A percentile compares a stretch with the other conserved stretches of the same genome.
Conservation (phyloP, 2,329 filamentous ascomycete species). For the Grosmannia clavigera region DNA sequence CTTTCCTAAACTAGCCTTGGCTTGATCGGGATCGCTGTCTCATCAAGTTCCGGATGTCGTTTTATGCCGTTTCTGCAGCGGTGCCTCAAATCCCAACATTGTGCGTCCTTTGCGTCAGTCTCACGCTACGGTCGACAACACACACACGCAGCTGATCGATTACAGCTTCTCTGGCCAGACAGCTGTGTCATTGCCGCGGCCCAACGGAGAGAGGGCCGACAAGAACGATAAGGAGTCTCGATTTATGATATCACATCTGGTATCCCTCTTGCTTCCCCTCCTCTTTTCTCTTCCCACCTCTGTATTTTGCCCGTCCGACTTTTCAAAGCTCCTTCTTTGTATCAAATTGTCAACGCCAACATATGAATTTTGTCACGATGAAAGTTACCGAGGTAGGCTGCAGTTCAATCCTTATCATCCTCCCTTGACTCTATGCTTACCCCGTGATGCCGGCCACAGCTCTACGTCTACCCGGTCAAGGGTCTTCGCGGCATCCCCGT, state of each 20-base stretch:
- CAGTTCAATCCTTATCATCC: background rate
- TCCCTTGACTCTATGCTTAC: too few species aligned
- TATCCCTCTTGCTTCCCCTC: too few species aligned
- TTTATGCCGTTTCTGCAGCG: background rate
- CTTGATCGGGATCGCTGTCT: background rate
- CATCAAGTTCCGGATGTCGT: background rate
- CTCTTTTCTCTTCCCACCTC: too few species aligned
- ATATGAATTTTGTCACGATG: background rate
- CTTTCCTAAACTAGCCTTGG: background rate
- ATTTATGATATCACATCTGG: too few species aligned
- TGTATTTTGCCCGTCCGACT: background rate
- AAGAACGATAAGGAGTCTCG: too few species aligned
- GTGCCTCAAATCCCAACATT: background rate
- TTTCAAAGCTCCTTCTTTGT: background rate
- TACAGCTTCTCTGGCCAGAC: too few species aligned
- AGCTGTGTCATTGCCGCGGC: too few species aligned
- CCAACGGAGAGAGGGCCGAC: too few species aligned
- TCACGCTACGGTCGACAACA: too few species aligned
- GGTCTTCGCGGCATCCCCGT: conserved; percentile 51
- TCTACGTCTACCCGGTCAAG: conserved; percentile 66
- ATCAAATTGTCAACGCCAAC: background rate
- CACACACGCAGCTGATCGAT: too few species aligned
- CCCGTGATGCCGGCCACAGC: conserved; percentile 22
- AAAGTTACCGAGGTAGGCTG: background rate
- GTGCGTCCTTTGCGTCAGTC: too few species aligned